Base-by-base conservation (phyloP, 2,329 filamentous ascomycete genomes). In the Bipolaris cookei region DNA sequence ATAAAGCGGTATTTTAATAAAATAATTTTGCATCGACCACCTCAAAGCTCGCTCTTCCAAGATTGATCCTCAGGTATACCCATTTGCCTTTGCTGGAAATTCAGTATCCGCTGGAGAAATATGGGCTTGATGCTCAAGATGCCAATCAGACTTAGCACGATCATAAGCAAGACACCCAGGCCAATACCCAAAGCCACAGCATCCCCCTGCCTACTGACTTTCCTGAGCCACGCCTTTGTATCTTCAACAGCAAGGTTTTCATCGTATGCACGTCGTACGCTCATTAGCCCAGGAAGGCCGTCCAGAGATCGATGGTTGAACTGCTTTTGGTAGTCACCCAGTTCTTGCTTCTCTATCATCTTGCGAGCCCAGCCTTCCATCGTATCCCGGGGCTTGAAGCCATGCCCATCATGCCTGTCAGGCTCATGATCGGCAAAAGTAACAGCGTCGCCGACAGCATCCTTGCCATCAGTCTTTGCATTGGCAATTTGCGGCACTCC, bases 401-500 rank as follows among this genome's bases (percentile, higher is more conserved):
- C 62, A 4, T 64, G 51, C 10, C 32, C 41, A 20, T 44, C 56
- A 28, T 61, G 57, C 8, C 67, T 61, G 6, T 50, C 54, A 18
- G 48, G 43, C 1, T 58, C 61, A n/a, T 69, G 66, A 10, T 69
- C 56, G 1, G 67, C 68, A 55, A 65, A 57, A 18, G 63, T 59
- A 4, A 67, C 56, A 8, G 66, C 65, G 41, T 67, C 63, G 25
- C 48, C 54, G 11, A 46, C 42, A 18, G 57, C 58, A 14, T 59
- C 59, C 4, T 48, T 50, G 13, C 45, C 45, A 10, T 23, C 51
- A 2, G n/a, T 21, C 20, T 46, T 52, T 47, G 43, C 44, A 23
- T 45, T 30, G 64, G 78, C 63, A 11, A 87, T 73, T 28, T 81
- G 76, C 1, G 87, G 87, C 6, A 90, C 86, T 21, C 83, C 86